Percentiles rank a stretch among this genome's conserved stretches.
phyloP scores from a whole-genome alignment of 2,329 filamentous ascomycete genomes.

The Mycosphaerella sp. region DNA sequence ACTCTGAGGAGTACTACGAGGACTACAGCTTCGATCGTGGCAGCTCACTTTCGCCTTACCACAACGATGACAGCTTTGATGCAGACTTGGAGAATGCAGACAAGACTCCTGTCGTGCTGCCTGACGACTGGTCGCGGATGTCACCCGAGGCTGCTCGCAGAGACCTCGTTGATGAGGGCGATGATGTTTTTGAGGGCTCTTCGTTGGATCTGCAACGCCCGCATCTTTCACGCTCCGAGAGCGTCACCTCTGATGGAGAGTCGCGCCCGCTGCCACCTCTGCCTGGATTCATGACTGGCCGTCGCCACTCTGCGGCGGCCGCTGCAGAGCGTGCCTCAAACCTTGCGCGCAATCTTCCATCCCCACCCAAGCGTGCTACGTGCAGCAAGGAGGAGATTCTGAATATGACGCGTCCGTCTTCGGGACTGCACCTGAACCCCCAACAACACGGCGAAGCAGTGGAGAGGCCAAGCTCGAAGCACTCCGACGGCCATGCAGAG shows the following conservation, averaged over 20 bases:
- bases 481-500: slow-evolving; percentile 41
- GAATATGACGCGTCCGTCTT: slow-evolving; percentile 62
- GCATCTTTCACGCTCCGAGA: slow-evolving; percentile 60
- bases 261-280: slow-evolving; percentile 81
- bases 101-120: slow-evolving; percentile 95
- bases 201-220: slow-evolving; percentile 48
- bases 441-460: slow-evolving; percentile 54
- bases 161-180: slow-evolving; percentile 49
- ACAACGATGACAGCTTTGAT: slow-evolving; percentile 73
- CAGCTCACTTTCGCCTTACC: slow-evolving; percentile 47
- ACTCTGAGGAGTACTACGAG: slow-evolving; percentile 67
- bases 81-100: slow-evolving; percentile 91
- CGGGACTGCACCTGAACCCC: slow-evolving; percentile 65
- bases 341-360: slow-evolving; percentile 62
- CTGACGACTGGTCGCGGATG: slow-evolving; percentile 87
- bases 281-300: slow-evolving; percentile 54
- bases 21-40: slow-evolving; percentile 58
- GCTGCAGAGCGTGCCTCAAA: slow-evolving; percentile 66
- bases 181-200: slow-evolving; percentile 60
- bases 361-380: slow-evolving; percentile 61
- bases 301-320: slow-evolving; percentile 56
- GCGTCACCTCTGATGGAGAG: slow-evolving; percentile 70
- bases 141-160: slow-evolving; percentile 58
- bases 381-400: slow-evolving; percentile 72
- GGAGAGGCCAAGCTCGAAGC: slow-evolving; percentile 22